phyloP scores from a whole-genome alignment of 1,284 basidiomycete genomes.

The Neonothopanus nambi region DNA sequence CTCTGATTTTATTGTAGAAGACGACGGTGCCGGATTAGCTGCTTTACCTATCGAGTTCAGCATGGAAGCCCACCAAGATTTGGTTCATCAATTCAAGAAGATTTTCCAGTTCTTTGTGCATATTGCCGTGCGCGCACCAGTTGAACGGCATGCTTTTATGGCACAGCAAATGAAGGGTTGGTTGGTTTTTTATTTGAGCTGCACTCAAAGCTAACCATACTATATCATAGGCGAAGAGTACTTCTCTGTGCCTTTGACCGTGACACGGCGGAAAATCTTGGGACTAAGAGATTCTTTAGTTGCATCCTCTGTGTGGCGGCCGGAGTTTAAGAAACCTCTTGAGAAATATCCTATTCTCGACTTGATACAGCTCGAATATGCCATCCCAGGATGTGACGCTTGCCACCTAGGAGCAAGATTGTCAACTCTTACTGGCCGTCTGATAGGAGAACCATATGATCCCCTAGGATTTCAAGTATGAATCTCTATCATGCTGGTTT shows the following conservation, averaged over 20 bases:
- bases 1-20: conserved; percentile 73
- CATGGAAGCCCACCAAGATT: conserved; percentile 73
- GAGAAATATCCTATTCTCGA: conserved; percentile 67
- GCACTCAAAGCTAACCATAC: conserved; percentile 12
- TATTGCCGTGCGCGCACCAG: conserved; percentile 61
- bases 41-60: conserved; percentile 76
- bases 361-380: conserved; percentile 51
- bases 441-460: conserved; percentile 63
- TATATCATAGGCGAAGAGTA: conserved; percentile 56
- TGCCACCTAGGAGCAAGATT: conserved; percentile 71
- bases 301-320: conserved; percentile 76
- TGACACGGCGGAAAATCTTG: conserved; percentile 62
- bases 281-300: conserved; percentile 74
- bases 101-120: conserved; percentile 86
- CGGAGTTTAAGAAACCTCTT: conserved; percentile 64
- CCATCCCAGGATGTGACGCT: conserved; percentile 71
- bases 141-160: conserved; percentile 56
- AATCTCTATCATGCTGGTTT: neutral
- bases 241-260: conserved; percentile 66
- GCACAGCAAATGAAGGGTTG: conserved; percentile 52
- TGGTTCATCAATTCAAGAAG: conserved; percentile 78
- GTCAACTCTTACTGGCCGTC: conserved; percentile 58
- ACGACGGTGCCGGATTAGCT: conserved; percentile 48
- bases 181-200: conserved; percentile 19
- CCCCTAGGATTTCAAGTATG: conserved; percentile 54